Base-by-base conservation (phyloP, 2,329 filamentous ascomycete species). In the Colletotrichum paranaense region DNA sequence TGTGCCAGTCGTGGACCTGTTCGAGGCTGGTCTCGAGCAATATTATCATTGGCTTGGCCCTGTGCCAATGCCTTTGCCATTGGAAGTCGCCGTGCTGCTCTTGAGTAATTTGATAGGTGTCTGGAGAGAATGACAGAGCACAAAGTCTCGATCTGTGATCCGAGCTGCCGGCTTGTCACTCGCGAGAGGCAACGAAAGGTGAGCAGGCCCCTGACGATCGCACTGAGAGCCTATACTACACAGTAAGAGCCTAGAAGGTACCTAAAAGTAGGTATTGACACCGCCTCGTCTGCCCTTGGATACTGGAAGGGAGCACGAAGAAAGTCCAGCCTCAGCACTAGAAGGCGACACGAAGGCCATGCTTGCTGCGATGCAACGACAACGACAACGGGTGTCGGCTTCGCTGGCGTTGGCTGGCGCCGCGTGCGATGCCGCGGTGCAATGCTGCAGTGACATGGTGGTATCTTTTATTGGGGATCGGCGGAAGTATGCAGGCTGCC, bases 31-130 rank as follows among this genome's bases (percentile, higher is more conserved):
- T n/a, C 30, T 56, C 28, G 70, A 52, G 67, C 32, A 46, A 56
- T 59, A 52, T 56, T 60, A 52, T 62, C 60, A 71, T 70, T 70
- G 67, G 55, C 71, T 57, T 71, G 71, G 71, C 67, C 57, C 46
- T 69, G 49, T 55, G 60, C 65, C 59, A 56, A 70, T 16, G 14
- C 32, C 64, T 32, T 70, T 62, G 64, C 64, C 55, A 19, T 67
- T 49, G 16, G 53, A 46, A 6, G 35, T 67, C 30, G 7, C 11
- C 35, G n/a, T 28, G 38, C 42, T 46, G 30, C 11, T 42, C 6
- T 16, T 6, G 16, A 55, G 19, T 26, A n/a, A 38, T 9, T 4
- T 7, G 19, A 49, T 49, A 49, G 42, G 38, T 42, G 38, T 16
- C 38, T 16, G 16, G 38, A 42, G 38, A 42, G 38, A 38, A 16